Conservation (phyloP, 192 early-diverging fungal genomes). For the Coemansia sp. region DNA sequence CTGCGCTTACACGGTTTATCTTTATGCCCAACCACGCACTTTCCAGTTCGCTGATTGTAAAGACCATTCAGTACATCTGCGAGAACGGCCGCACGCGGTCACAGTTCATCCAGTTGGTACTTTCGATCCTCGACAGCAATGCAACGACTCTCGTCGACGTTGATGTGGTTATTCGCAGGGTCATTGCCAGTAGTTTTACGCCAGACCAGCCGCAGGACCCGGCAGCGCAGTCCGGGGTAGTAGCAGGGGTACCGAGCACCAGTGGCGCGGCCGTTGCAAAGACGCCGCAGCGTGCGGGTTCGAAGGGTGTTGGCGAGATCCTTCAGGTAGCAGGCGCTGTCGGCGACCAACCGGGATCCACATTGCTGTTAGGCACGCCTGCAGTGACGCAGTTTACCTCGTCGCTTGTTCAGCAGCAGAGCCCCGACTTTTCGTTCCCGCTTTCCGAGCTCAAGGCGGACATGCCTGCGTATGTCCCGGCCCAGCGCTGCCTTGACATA, state of each 20-base stretch:
- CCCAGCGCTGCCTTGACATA: slow-evolving; percentile 84
- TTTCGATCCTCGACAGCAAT: slow-evolving; percentile 79
- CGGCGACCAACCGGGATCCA: slow-evolving; percentile 7
- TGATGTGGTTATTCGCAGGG: slow-evolving; percentile 34
- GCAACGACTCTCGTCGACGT: slow-evolving; percentile 42
- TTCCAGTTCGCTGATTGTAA: slow-evolving; percentile 56
- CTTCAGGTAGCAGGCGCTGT: slow-evolving; percentile 7
- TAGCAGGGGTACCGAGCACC: not conserved
- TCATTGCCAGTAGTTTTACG: slow-evolving; percentile 16
- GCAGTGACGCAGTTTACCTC: slow-evolving; percentile 38
- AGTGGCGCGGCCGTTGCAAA: not conserved
- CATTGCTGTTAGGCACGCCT: slow-evolving; percentile 26
- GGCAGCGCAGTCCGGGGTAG: not conserved
- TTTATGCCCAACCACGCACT: slow-evolving; percentile 84
- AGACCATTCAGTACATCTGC: slow-evolving; percentile 61
- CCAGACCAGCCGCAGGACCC: slow-evolving; percentile 12
- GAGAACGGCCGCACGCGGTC: slow-evolving; percentile 84
- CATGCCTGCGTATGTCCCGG: slow-evolving; percentile 82
- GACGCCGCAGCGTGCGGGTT: not conserved
- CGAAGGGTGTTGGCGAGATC: not conserved
- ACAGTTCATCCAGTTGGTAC: slow-evolving; percentile 82
- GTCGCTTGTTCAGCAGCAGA: slow-evolving; percentile 38
- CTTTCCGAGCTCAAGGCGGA: slow-evolving; percentile 54
- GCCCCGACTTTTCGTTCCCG: slow-evolving; percentile 45
- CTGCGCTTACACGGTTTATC: slow-evolving; percentile 80